Percentiles rank a stretch among this genome's conserved stretches.
Conservation (phyloP, 345 rosid genomes). For the Streptanthus diversifolius region DNA sequence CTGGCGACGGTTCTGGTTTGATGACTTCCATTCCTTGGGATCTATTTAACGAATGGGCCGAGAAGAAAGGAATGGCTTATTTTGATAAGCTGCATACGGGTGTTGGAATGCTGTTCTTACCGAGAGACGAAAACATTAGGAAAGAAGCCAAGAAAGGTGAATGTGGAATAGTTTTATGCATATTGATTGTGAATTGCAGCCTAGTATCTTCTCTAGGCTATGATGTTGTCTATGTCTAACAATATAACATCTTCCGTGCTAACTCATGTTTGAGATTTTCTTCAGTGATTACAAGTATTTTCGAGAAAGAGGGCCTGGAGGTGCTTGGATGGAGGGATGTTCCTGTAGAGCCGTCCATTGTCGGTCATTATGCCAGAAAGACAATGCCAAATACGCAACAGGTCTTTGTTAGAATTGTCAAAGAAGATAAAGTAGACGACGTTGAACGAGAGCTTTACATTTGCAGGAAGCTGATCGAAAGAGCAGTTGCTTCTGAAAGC, state of each 20-base stretch:
- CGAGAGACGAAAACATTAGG: constrained; percentile 55
- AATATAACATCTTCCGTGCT: neutral
- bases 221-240: neutral
- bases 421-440: constrained; percentile 83
- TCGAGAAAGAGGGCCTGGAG: constrained; percentile 94
- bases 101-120: constrained; percentile 93
- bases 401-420: constrained; percentile 88
- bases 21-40: constrained; percentile 99
- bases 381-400: constrained; percentile 92
- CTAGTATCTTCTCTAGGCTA: neutral
- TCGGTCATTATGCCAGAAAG: constrained; percentile 89
- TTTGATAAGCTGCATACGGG: constrained; percentile 85
- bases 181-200: constrained; percentile 4
- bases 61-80: constrained; percentile 60
- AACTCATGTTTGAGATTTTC: constrained; percentile 19
- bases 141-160: constrained; percentile 82
- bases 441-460: constrained; percentile 95
- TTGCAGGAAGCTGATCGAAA: constrained; percentile 93
- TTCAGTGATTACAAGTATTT: constrained; percentile 68
- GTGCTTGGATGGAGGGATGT: constrained; percentile 99
- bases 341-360: constrained; percentile 77
- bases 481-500: constrained; percentile 53
- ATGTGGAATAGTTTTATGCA: constrained; percentile 4
- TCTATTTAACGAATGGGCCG: constrained; percentile 75
- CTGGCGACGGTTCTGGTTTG: constrained; percentile 95